Base-by-base conservation (phyloP, 192 early-diverging fungal genomes). In the Diversispora epigaea region DNA sequence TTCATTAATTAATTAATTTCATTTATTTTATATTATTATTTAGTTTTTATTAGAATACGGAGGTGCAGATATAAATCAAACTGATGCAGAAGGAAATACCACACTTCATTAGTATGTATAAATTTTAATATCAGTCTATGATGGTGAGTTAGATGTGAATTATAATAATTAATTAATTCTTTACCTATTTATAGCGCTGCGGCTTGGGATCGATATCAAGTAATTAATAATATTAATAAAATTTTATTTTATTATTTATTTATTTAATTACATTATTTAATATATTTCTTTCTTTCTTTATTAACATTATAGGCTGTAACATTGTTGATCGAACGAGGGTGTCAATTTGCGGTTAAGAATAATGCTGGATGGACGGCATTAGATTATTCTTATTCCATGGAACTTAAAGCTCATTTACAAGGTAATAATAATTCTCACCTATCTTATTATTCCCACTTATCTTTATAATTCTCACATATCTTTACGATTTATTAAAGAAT, bases 31-130 rank as follows among this genome's bases (percentile, higher is more conserved):
- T 32, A 32, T 32, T 32, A 32, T 32, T 25, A 45, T 17, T 4
- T 73, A 73, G 71, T 47, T 52, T 4, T 32, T 73, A n/a, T 32
- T 73, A 4, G 71, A 45, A 58, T 25, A 19, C 19, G 71, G 58
- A 44, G 71, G 25, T 32, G 25, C 57, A 61, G 43, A 62, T 46
- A 73, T 73, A 21, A 73, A 73, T 73, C 71, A 73, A 73, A 73
- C 58, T 43, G 71, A 73, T 61, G 46, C 39, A 22, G 58, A 73
- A 5, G 71, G 71, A 32, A 61, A 73, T 25, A 73, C 71, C 21
- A 57, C 71, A 5, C 40, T 73, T 21, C 71, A 73, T 45, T 73
- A 73, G 69, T 71, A 57, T 56, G 69, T 56, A 44, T 21, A n/a
- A n/a, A 32, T 32, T 32, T 32, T 32, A 32, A 32, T 32, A 32